phyloP scores from a whole-genome alignment of 78 protist species.

The Guillardia theta region DNA sequence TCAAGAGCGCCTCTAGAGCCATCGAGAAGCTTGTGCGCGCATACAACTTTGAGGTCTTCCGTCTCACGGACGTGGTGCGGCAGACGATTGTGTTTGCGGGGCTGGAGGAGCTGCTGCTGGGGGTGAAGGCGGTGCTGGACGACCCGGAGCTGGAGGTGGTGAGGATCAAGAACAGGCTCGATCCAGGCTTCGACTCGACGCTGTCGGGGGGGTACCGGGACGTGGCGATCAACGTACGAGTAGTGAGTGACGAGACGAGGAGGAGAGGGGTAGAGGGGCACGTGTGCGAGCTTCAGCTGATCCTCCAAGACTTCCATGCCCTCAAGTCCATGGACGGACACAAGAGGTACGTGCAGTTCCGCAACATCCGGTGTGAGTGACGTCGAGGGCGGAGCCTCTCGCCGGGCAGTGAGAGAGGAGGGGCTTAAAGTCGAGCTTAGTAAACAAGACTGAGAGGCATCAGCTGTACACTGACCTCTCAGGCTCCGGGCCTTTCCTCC shows the following conservation, averaged over 20 bases:
- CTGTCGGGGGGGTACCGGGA: background rate
- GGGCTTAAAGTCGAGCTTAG: too few species aligned
- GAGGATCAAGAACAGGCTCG: background rate
- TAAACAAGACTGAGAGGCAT: too few species aligned
- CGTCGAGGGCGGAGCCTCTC: too few species aligned
- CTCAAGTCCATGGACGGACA: background rate
- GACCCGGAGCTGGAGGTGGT: background rate
- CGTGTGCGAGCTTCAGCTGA: conserved; percentile 18
- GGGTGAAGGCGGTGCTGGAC: background rate
- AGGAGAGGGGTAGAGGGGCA: background rate
- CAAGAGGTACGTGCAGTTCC: background rate
- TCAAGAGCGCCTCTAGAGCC: background rate
- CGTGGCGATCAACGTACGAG: background rate
- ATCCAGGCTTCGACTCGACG: background rate
- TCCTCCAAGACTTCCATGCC: background rate
- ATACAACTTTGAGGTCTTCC: background rate
- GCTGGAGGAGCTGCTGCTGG: background rate
- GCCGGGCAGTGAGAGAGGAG: too few species aligned
- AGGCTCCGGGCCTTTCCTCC: too few species aligned
- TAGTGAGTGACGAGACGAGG: background rate
- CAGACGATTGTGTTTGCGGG: background rate
- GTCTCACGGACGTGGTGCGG: background rate
- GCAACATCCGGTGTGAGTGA: background rate
- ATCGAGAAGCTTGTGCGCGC: background rate
- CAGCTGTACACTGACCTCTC: too few species aligned